Evolutionary conservation across 192 early-diverging fungal genomes (phyloP), one percentile per base, ranked within the genome.

Genomic region (Backusella morwellensis): DNA sequence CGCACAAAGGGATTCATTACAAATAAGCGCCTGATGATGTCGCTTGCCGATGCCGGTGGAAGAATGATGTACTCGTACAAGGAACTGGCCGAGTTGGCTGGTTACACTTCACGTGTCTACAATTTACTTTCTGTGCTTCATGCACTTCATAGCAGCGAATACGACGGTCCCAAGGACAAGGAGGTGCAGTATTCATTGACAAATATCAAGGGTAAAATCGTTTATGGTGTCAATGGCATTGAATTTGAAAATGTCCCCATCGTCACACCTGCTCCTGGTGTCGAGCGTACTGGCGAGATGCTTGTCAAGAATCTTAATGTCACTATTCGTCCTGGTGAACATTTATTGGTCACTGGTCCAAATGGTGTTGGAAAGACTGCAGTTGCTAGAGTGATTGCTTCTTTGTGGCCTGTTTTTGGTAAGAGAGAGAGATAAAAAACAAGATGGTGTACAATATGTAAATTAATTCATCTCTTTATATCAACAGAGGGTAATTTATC

Each of bases 31-130:
- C 52, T 86, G 84, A 56, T 98, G 89, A 86, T 99, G 77, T 93
- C 92, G 26, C 82, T 95, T 41, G 92, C 95, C 6, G 97, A 99
- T 80, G 97, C 97, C 26, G 94, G 94, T 83, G 97, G 97, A 34
- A 92, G 97, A 76, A 91, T 98, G 87, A 99, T 99, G 95, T 96
- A 96, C 82, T 94, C 96, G 35, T 95, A 95, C 86, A 97, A 97
- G 84, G 95, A 96, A 83, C 77, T 96, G 76, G 90, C 93, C 70
- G 96, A 97, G 86, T 89, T 97, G 54, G 94, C 95, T 0, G 96
- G 96, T 38, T 94, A 94, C 76, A 96, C 96, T 29, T 89, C 87
- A 36, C 90, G 96, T 74, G 97, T 98, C 26, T 95, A 93, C 81
- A 88, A 91, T 72, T 88, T 98, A 69, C 81, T 98, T 71, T 89